Evolutionary conservation across 768 basidiomycete genomes (phyloP).

Genomic region (Auricularia cornea): DNA sequence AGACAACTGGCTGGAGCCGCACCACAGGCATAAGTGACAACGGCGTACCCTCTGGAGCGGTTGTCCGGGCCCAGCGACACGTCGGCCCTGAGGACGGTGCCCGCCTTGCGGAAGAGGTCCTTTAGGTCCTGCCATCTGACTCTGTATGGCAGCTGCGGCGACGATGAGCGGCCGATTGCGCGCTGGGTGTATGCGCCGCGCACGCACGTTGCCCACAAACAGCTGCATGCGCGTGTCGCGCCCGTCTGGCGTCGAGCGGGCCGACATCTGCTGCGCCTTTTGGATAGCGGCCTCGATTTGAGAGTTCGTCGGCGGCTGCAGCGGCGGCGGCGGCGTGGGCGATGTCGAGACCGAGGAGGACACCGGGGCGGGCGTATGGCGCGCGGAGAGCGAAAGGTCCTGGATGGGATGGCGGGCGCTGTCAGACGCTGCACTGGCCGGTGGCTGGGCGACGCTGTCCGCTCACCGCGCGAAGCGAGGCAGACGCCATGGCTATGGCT

Average conservation of each 20-base stretch:
- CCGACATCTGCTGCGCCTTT: conserved; percentile 48
- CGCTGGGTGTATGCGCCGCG: conserved; percentile 3
- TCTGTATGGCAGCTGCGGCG: conserved; percentile 76
- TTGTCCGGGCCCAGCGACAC: conserved; percentile 81
- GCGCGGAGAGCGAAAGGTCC: background rate
- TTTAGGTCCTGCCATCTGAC: conserved; percentile 99
- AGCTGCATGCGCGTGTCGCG: conserved; percentile 91
- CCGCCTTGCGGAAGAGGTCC: conserved; percentile 92
- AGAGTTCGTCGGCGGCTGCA: conserved; percentile 44
- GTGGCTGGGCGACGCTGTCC: background rate
- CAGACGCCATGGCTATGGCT: background rate
- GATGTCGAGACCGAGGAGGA: background rate
- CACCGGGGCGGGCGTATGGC: background rate
- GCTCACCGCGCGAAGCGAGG: background rate
- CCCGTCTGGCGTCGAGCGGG: conserved; percentile 44
- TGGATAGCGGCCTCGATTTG: conserved; percentile 91
- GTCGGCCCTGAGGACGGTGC: conserved; percentile 71
- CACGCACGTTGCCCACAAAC: conserved; percentile 88
- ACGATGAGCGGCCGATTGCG: background rate
- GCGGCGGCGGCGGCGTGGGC: conserved; percentile 2
- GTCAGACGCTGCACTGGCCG: background rate
- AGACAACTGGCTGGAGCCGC: background rate
- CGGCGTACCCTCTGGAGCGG: conserved; percentile 71
- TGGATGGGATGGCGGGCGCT: background rate
- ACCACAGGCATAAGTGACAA: background rate